phyloP scores from a whole-genome alignment of 345 rosid genomes.

The Erysimum cheiranthoides region DNA sequence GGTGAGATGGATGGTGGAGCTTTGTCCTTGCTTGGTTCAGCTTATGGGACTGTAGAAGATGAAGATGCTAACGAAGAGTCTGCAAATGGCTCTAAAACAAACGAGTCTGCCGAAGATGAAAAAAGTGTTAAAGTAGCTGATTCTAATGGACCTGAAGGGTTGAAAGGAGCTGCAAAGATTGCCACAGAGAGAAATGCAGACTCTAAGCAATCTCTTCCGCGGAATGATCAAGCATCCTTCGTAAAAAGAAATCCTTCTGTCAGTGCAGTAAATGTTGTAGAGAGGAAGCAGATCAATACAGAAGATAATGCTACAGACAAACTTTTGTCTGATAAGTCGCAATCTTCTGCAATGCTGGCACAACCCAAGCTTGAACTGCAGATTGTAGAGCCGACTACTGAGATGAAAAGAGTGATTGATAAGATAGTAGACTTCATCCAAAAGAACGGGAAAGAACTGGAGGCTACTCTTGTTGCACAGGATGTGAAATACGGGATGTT shows the following conservation, averaged over 20 bases:
- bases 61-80: constrained; percentile 63
- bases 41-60: constrained; percentile 85
- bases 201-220: constrained; percentile 47
- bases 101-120: constrained; percentile 40
- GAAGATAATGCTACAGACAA: constrained; percentile 46
- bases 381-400: constrained; percentile 83
- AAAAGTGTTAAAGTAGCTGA: constrained; percentile 41
- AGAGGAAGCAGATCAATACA: constrained; percentile 50
- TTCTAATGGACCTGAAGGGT: constrained; percentile 52
- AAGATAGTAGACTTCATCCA: constrained; percentile 92
- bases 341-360: constrained; percentile 45
- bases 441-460: constrained; percentile 86
- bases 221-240: constrained; percentile 55
- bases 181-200: constrained; percentile 46
- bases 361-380: constrained; percentile 54
- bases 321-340: constrained; percentile 46
- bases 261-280: constrained; percentile 54
- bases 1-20: constrained; percentile 64
- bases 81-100: constrained; percentile 42
- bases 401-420: constrained; percentile 80
- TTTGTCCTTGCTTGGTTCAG: constrained; percentile 83
- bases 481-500: constrained; percentile 83
- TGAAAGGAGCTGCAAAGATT: constrained; percentile 40
- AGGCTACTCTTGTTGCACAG: constrained; percentile 82
- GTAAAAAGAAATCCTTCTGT: constrained; percentile 62